phyloP scores from a whole-genome alignment of 2,329 filamentous ascomycete species.

The Cytospora schulzeri region DNA sequence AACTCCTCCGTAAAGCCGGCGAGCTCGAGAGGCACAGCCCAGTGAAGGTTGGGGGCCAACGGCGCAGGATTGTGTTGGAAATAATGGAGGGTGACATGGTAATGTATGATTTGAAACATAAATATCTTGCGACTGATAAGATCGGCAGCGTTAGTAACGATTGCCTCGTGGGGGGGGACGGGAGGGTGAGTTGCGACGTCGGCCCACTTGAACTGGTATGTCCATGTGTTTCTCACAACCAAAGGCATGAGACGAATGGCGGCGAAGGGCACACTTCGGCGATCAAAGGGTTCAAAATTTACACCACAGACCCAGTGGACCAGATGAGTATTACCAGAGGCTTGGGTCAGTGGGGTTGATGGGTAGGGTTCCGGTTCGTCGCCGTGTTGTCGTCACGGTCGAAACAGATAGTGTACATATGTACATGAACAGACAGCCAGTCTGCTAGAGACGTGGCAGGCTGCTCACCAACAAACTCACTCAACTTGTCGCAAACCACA shows the following conservation, averaged over 20 bases:
- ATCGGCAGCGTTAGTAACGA: not conserved
- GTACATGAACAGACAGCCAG: not conserved
- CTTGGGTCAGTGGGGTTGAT: not conserved
- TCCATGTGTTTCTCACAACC: too few species aligned
- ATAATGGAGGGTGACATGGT: slow-evolving; percentile 16
- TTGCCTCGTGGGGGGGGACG: not conserved
- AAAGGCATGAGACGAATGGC: not conserved
- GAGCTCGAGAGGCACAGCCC: not conserved
- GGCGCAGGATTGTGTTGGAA: not conserved
- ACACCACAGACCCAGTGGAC: not conserved
- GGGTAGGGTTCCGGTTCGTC: not conserved
- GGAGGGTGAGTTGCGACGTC: not conserved
- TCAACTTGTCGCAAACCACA: not conserved
- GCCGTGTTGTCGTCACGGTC: not conserved
- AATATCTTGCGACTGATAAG: not conserved
- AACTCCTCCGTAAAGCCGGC: slow-evolving; percentile 3
- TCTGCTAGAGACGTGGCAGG: not conserved
- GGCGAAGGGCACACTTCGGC: not conserved
- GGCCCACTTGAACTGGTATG: not conserved
- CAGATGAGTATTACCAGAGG: not conserved
- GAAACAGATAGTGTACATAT: not conserved
- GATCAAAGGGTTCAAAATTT: not conserved
- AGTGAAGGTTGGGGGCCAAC: slow-evolving; percentile 5
- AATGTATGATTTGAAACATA: not conserved
- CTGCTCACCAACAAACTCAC: not conserved